phyloP scores from a whole-genome alignment of 208 protist genomes.

The Acanthamoeba castellanii region DNA sequence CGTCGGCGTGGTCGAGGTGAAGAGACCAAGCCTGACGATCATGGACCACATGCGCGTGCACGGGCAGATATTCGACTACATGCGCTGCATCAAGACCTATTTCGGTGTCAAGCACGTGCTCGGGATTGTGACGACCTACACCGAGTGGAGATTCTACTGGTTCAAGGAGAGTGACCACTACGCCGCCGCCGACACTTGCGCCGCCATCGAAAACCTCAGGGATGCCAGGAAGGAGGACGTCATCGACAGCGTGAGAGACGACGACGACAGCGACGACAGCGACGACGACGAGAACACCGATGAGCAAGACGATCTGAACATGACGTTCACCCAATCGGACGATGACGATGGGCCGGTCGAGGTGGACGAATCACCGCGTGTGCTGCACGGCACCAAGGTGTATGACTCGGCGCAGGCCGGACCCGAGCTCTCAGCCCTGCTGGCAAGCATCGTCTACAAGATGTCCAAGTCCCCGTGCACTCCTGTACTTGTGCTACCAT shows the following conservation, averaged over 20 bases:
- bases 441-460: neutral
- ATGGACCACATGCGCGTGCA: neutral
- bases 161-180: neutral
- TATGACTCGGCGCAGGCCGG: neutral
- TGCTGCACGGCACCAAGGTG: neutral
- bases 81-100: neutral
- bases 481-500: neutral
- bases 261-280: neutral
- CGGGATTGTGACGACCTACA: conserved; percentile 34
- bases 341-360: neutral
- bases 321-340: neutral
- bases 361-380: neutral
- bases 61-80: conserved; percentile 55
- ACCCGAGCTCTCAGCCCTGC: neutral
- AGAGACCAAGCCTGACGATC: neutral
- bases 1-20: conserved; percentile 27
- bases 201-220: neutral
- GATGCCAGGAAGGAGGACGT: neutral
- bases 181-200: neutral
- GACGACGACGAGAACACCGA: too few species aligned
- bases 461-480: neutral
- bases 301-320: neutral
- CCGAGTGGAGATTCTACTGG: conserved; percentile 17
- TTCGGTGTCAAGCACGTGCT: neutral
- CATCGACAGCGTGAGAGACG: neutral